These are phyloP conservation scores for Trichosporon sp. DNA, from an alignment of 1,284 basidiomycete species.

Conservation along the genomic window DNA sequence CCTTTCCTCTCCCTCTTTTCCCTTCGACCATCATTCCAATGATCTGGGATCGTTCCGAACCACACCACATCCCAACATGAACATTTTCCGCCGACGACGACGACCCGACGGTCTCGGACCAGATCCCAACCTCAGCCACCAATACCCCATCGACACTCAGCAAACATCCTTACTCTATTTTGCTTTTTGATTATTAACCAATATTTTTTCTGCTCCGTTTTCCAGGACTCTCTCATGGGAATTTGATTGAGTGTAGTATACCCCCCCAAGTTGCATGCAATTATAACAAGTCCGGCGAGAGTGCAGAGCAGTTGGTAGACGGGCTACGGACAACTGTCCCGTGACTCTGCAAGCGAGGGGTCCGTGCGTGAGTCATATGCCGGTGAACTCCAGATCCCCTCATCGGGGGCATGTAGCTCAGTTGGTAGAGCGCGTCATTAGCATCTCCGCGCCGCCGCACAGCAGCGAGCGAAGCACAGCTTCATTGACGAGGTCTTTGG, in stretches of 20 bases:
- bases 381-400: too few species aligned
- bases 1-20: background rate
- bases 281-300: background rate
- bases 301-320: too few species aligned
- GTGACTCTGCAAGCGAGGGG: too few species aligned
- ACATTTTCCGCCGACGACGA: background rate
- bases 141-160: background rate
- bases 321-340: too few species aligned
- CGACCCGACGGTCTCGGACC: background rate
- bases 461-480: too few species aligned
- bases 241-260: conserved; percentile 17
- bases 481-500: conserved; percentile 26
- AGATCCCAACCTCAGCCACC: background rate
- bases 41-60: background rate
- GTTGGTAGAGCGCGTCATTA: conserved; percentile 30
- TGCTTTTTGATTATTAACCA: background rate
- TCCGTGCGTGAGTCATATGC: too few species aligned
- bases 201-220: background rate
- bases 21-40: background rate
- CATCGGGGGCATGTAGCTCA: conserved; percentile 26
- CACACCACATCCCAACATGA: background rate
- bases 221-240: conserved; percentile 14
- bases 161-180: background rate
- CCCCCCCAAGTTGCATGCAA: conserved; percentile 13
- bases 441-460: background rate